Evolutionary conservation across 2,329 filamentous ascomycete genomes (phyloP), one percentile per base, ranked within the genome.

Genomic region (Arthrobotrys sphaeroides): DNA sequence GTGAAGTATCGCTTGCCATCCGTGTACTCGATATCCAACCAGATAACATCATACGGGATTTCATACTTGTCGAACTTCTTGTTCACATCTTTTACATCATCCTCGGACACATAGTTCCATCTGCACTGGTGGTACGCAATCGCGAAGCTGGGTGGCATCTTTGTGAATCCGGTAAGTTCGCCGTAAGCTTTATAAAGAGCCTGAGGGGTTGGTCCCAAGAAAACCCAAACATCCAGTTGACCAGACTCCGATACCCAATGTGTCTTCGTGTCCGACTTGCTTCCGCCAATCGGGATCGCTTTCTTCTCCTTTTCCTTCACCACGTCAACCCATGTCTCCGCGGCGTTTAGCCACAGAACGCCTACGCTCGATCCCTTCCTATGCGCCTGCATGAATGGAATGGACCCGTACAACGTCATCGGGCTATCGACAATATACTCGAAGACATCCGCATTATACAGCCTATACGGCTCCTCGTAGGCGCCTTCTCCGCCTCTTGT

Each of bases 1-100:
- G 94, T 97, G 82, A 99, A 99, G 85, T 99, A 99, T 84, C 97
- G 96, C 84, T 95, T 94, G 82, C 91, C 93, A 74, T 99, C 92
- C 0, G 94, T 96, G 83, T 98, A 99, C 84, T 99, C 95, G 78
- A 99, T 92, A 80, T 99, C 95, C 16, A 99, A 89, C 95, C 95
- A 99, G 80, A 99, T 99, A 78, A 98, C 92, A 83, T 99, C 95
- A 84, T 98, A 99, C 0, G 95, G 95, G 65, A 99, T 97, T 81
- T 92, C 90, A 83, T 90, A 89, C 84, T 95, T 96, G 84, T 98
- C 94, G 85, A 99, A 97, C 82, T 96, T 96, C 78, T 91, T 90
- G 82, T 98, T 94, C 43, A 99, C 94, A 80, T 98, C 94, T 82
- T 92, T 96, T 72, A 99, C 94, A 83, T 99, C 95, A 78, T 97